Conservation (phyloP, 75 land plant genomes). For the Sequoiadendron giganteum region DNA sequence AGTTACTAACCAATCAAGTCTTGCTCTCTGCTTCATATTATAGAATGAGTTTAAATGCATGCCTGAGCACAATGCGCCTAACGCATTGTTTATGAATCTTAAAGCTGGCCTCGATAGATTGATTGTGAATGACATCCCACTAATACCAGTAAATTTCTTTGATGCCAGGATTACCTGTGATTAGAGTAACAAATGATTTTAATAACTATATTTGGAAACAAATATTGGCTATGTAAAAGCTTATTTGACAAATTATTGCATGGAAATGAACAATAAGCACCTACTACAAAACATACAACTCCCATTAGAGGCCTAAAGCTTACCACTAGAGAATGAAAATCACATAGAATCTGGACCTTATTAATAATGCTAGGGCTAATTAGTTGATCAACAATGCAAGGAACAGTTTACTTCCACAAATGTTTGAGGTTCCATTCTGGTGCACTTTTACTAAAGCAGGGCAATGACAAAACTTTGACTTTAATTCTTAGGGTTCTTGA, state of each 20-base stretch:
- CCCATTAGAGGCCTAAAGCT: neutral
- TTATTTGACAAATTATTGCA: neutral
- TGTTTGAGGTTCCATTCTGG: neutral
- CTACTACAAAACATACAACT: neutral
- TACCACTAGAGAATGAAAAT: neutral
- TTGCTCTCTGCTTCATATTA: constrained; percentile 9
- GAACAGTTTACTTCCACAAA: neutral
- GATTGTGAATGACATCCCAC: constrained; percentile 57
- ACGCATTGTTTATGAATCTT: constrained; percentile 35
- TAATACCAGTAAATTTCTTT: constrained; percentile 43
- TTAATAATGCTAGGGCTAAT: neutral
- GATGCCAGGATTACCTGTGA: constrained; percentile 71
- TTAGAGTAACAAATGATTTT: neutral
- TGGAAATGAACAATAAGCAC: neutral
- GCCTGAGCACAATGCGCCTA: constrained; percentile 58
- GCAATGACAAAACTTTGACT: too few relatives aligned
- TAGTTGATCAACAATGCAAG: neutral
- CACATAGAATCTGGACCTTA: neutral
- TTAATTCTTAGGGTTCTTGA: too few relatives aligned
- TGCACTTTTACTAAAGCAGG: neutral
- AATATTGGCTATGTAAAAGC: neutral
- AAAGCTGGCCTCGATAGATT: constrained; percentile 60
- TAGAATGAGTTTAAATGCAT: neutral
- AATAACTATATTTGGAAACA: neutral
- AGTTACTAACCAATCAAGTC: neutral